Base-by-base conservation (phyloP, 441 rosid genomes). In the Gossypium gossypioides region DNA sequence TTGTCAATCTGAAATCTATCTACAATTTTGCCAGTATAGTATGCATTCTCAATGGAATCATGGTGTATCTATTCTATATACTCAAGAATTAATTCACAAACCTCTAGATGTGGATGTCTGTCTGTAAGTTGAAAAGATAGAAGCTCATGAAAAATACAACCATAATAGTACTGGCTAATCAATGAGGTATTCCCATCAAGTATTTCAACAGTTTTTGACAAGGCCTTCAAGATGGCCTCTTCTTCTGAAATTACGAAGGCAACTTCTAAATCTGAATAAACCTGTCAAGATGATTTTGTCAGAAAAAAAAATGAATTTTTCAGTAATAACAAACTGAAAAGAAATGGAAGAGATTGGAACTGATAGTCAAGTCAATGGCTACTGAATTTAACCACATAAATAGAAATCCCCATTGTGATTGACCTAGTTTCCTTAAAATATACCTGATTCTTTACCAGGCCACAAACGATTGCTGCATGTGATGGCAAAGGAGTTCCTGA, bases 241-340 rank as follows among this genome's bases (percentile, higher is more conserved):
- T 91, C 97, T 84, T 93, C 98, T 67, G 98, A 85, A 77, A 93
- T 88, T 71, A 93, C 87, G 83, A 91, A 93, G 79, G 97, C 97
- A 60, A 93, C 98, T 85, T 93, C 98, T 79, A 93, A 80, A 85
- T 93, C 98, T 65, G 96, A 88, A 87, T 93, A 93, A 76, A 93
- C 98, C 98, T 93, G 93, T 75, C 79, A 71, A 77, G 44, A 24
- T 58, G 57, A 69, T 76, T 52, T 22, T 66, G 9, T 51, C 27
- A 50, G 74, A 60, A 83, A 60, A 59, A 59, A 13, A 76, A 57
- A 48, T 58, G 62, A 60, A 29, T 52, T 32, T 50, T 10, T 69
- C 46, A 69, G 68, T 21, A 72, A 65, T 10, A 72, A 62, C 40
- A 77, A 16, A 21, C 54, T 52, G 72, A 68, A 15, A 40, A 48